Conservation (phyloP, 2,329 filamentous ascomycete species). For the Venturia effusa region DNA sequence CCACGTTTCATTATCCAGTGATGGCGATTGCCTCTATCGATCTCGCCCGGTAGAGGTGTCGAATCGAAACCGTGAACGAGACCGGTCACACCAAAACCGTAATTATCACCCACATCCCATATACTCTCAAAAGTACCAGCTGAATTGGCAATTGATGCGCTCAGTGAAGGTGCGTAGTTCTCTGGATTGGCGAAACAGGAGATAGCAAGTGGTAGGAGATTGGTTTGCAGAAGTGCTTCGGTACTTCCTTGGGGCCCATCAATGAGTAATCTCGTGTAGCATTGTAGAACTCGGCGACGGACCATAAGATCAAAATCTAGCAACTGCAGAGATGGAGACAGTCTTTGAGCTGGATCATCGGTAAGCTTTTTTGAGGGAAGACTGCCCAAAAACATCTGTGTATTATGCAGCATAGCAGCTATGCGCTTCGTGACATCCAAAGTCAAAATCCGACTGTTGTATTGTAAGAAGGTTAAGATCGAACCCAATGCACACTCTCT, state of each 20-base stretch:
- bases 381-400: conserved; percentile 76
- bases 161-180: conserved; percentile 74
- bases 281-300: conserved; percentile 83
- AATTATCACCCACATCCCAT: conserved; percentile 93
- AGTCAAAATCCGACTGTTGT: conserved; percentile 83
- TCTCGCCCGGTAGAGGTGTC: conserved; percentile 54
- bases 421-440: conserved; percentile 90
- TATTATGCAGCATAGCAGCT: conserved; percentile 90
- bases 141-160: conserved; percentile 82
- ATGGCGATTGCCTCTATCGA: conserved; percentile 28
- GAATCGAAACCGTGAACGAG: conserved; percentile 69
- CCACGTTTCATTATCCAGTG: conserved; percentile 45
- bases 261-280: conserved; percentile 84
- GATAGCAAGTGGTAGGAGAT: conserved; percentile 78
- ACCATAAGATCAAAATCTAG: conserved; percentile 91
- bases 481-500: conserved; percentile 88
- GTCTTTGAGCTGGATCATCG: conserved; percentile 74
- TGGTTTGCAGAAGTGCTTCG: conserved; percentile 82
- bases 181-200: conserved; percentile 90
- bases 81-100: conserved; percentile 84
- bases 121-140: conserved; percentile 84
- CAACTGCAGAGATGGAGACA: conserved; percentile 77
- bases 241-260: conserved; percentile 75
- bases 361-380: conserved; percentile 73
- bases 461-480: conserved; percentile 84